Evolutionary conservation across 768 basidiomycete genomes (phyloP), one percentile per base, ranked within the genome.

Genomic region (Rhodotorula graminis): DNA sequence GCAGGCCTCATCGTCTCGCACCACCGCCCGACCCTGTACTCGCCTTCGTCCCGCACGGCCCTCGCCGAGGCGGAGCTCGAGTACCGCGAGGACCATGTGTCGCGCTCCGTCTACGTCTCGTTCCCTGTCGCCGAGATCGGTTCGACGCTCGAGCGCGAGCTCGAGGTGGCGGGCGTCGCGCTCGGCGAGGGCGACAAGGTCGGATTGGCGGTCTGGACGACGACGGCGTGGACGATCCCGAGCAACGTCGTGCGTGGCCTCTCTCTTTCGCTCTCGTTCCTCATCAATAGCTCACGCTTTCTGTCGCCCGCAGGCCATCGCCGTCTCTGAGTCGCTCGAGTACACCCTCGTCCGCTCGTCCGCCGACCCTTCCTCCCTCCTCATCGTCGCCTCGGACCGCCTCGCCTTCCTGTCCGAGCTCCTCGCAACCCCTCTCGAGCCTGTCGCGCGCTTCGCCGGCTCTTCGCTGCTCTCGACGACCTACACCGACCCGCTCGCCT

Each of bases 151-250:
- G 55, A 67, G 27, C 44, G 37, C 16, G 72, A 67, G 6, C 21
- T 71, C 21, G 68, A 62, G 19, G 46, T 29, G 11, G 49, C 67
- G 46, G 60, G 59, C 0, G 31, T 61, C 0, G 33, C 46, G 29
- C 12, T 65, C 10, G 60, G 23, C 23, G 47, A 64, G 40, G 58
- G 46, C 1, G 62, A 75, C 27, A 77, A 81, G 4, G 81, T 88
- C 19, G 84, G 85, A 42, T 77, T 96, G 18, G 83, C 93, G 27
- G 90, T 95, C 9, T 99, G 95, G 95, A 98, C 95, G 5, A 98
- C 95, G 8, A 98, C 95, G 0, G 91, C 95, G 2, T 99, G 95
- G 95, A 98, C 92, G 9, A 82, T 98, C 60, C 92, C 91, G 11
- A 91, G 92, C 3, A 98, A 99, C 78, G 92, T 93, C 90, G 93